Base-by-base conservation (phyloP, 805 yeast genomes). In the Trichomonascus vanleenenianus region DNA sequence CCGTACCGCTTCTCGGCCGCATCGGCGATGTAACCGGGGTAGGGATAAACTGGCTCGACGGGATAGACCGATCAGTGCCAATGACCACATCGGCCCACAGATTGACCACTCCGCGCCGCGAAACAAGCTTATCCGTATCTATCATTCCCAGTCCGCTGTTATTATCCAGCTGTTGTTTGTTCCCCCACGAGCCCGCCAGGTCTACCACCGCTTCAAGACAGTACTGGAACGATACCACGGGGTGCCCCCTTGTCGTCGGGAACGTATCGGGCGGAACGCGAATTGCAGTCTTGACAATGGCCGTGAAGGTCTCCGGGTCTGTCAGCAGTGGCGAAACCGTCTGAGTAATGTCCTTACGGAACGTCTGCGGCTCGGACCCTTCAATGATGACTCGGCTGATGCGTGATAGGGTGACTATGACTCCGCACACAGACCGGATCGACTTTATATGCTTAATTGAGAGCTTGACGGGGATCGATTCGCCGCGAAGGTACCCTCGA, bases 201-300 rank as follows among this genome's bases (percentile, higher is more conserved):
- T 88, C 88, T n/a, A 85, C 78, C 46, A 86, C 71, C 2, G 84
- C 88, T 60, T 88, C 97, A 12, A 88, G 67, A 58, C 83, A 85
- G 60, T 89, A 88, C 58, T 85, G 91, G 62, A 88, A 88, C 2
- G 87, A 73, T 7, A 87, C 86, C 40, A 81, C 65, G 2, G 78
- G 78, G 43, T 85, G 76, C 1, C 84, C 83, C 14, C 76, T 72
- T 11, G 86, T 84, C 0, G 95, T 85, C 0, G 96, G 94, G 59
- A 88, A 86, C 0, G 85, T 80, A 55, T 88, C 96, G 0, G 83
- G 76, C 0, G 97, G 96, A 0, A 88, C 80, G 50, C 80, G 70
- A 16, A 88, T 63, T 35, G 76, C 74, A 0, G 89, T 77, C 30
- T 75, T 76, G 8, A 82, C 70, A 30, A 76, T 80, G 35, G 80